phyloP scores from a whole-genome alignment of 495 filamentous ascomycete genomes.

The Penicillium paradoxum region DNA sequence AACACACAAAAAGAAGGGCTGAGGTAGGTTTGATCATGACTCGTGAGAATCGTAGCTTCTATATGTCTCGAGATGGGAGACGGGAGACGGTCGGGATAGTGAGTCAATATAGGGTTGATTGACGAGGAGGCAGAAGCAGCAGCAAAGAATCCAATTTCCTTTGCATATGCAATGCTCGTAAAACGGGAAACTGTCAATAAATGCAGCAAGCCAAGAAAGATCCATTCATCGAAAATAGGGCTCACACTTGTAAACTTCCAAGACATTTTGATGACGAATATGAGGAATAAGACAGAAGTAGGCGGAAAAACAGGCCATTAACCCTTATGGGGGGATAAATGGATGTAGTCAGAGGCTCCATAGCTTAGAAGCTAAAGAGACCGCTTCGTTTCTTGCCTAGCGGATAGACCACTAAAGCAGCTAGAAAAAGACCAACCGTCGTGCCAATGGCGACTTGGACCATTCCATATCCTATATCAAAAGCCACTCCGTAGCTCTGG shows the following conservation, averaged over 20 bases:
- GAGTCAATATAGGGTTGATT: constrained; percentile 19
- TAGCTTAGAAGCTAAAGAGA: constrained; percentile 71
- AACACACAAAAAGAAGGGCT: constrained; percentile 5
- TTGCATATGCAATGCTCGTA: background rate
- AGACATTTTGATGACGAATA: background rate
- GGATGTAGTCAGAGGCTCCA: background rate
- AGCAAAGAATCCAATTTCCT: background rate
- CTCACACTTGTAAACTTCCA: constrained; percentile 2
- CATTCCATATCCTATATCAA: constrained; percentile 82
- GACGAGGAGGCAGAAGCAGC: background rate
- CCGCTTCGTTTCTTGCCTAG: constrained; percentile 87
- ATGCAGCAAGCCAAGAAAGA: background rate
- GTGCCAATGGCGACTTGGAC: constrained; percentile 92
- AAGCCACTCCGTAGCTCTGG: constrained; percentile 53
- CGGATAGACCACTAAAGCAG: constrained; percentile 83
- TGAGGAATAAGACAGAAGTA: background rate
- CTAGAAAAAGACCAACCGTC: constrained; percentile 84
- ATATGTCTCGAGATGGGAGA: constrained; percentile 18
- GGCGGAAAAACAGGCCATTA: too few relatives aligned
- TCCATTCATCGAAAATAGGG: background rate
- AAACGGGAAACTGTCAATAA: background rate
- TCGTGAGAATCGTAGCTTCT: constrained; percentile 29
- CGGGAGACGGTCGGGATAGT: background rate
- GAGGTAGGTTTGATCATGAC: constrained; percentile 24
- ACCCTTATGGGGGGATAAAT: background rate